Evolutionary conservation across 2,329 filamentous ascomycete genomes (phyloP).

Genomic region (Shiraia bambusicola): DNA sequence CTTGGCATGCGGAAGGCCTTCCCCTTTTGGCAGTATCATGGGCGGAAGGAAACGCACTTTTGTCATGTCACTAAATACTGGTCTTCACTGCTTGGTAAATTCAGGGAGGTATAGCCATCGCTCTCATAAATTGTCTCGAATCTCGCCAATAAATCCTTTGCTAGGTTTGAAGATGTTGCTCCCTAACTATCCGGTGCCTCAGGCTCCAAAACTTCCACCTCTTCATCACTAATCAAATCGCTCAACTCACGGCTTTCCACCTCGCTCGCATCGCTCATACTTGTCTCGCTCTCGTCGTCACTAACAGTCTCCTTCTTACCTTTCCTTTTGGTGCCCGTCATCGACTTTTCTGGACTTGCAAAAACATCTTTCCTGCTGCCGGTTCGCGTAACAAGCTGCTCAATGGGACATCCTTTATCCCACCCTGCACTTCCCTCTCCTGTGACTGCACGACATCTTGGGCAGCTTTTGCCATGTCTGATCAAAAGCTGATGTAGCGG

Average conservation of each 20-base stretch:
- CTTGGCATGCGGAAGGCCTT: too few relatives aligned
- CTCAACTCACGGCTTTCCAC: conserved; percentile 18
- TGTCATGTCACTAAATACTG: too few relatives aligned
- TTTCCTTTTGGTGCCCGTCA: conserved; percentile 17
- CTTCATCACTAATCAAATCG: conserved; percentile 31
- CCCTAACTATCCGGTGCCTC: background rate
- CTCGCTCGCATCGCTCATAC: conserved; percentile 21
- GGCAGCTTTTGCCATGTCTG: conserved; percentile 63
- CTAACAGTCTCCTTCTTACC: conserved; percentile 14
- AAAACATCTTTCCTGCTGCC: conserved; percentile 53
- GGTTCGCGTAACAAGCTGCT: conserved; percentile 61
- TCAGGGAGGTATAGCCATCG: too few relatives aligned
- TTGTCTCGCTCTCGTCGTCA: conserved; percentile 28
- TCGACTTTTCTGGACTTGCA: conserved; percentile 17
- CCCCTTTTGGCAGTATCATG: too few relatives aligned
- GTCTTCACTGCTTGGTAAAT: too few relatives aligned
- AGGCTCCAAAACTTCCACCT: conserved; percentile 16
- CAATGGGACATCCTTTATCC: conserved; percentile 65
- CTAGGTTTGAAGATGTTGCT: background rate
- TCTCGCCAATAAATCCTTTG: background rate
- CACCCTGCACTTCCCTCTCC: conserved; percentile 62
- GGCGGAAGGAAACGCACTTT: too few relatives aligned
- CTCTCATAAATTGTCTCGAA: too few relatives aligned
- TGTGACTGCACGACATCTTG: conserved; percentile 62
- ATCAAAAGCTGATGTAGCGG: conserved; percentile 63